Base-by-base conservation (phyloP, 2,329 filamentous ascomycete species). In the Calonectria multiphialidica region DNA sequence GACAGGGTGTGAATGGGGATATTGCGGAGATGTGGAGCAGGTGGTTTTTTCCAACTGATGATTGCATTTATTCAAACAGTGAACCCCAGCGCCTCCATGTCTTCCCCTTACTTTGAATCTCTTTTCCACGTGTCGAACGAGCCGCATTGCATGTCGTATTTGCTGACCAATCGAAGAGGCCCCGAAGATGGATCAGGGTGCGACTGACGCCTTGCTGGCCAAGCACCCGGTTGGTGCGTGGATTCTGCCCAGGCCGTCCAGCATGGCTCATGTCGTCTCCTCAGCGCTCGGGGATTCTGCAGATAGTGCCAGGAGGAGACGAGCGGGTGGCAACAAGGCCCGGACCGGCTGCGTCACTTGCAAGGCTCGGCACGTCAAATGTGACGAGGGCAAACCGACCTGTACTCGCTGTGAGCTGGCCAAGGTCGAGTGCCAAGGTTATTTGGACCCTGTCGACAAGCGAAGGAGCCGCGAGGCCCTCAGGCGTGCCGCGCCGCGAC, bases 301-400 rank as follows among this genome's bases (percentile, higher is more conserved):
- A 16, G 53, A 59, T 59, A 33, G 53, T n/a, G 33, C 37, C 21
- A 59, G 53, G 35, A 37, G 33, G 53, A 59, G 53, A 10, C 33
- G 53, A 37, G 33, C 53, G 33, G 53, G 53, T 25, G 53, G 53
- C 12, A 59, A 21, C 53, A 59, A 59, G 53, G 53, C 53, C 21
- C 53, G 53, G 33, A 59, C 53, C 28, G 55, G 44, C 42, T 69
- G 66, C 9, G 30, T 64, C n/a, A 49, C 44, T 10, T 64, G 61
- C 61, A 64, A 64, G 44, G 40, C 42, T 18, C 61, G 61, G 21
- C 61, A 47, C 15, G 44, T 64, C 61, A 64, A 64, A 23, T 64
- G 61, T n/a, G 61, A 64, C 21, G 61, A 64, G 61, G 44, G n/a
- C 30, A 45, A 47, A 28, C 61, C 61, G n/a, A 33, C 42, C 8